Conservation (phyloP, 1,284 basidiomycete genomes). For the Cutaneotrichosporon cyanovorans region DNA sequence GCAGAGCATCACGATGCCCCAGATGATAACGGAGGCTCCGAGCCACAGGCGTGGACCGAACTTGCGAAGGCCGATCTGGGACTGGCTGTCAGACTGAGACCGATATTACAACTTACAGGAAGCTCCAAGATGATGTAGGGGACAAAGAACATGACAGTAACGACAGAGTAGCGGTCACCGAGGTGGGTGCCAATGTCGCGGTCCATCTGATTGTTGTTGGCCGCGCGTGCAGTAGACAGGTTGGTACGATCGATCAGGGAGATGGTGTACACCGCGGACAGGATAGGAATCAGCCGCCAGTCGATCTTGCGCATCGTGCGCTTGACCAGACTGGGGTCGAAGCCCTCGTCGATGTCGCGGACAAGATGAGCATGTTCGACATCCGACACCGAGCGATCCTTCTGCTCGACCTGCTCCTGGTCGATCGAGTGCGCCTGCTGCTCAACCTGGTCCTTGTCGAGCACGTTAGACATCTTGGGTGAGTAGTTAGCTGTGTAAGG, state of each 20-base stretch:
- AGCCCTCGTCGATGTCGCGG: slow-evolving; percentile 13
- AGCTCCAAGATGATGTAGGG: slow-evolving; percentile 45
- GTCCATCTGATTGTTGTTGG: slow-evolving; percentile 21
- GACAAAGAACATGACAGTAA: slow-evolving; percentile 40
- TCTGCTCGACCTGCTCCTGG: not conserved
- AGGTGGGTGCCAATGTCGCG: slow-evolving; percentile 33
- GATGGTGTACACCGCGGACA: slow-evolving; percentile 14
- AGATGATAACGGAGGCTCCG: slow-evolving; percentile 21
- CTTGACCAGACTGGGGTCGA: slow-evolving; percentile 4
- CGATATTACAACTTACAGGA: slow-evolving; percentile 4
- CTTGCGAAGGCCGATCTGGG: slow-evolving; percentile 22
- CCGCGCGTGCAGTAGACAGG: slow-evolving; percentile 30
- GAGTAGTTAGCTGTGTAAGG: too few relatives aligned
- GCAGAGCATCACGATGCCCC: slow-evolving; percentile 35
- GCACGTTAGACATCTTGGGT: too few relatives aligned
- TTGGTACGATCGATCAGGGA: slow-evolving; percentile 33
- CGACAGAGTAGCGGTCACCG: slow-evolving; percentile 33
- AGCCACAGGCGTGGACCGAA: slow-evolving; percentile 17
- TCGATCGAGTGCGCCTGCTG: too few relatives aligned
- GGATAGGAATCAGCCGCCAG: slow-evolving; percentile 16
- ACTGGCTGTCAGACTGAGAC: slow-evolving; percentile 20
- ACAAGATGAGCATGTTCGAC: not conserved
- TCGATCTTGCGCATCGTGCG: slow-evolving; percentile 9
- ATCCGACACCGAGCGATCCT: not conserved
- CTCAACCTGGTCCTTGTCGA: too few relatives aligned